Percentiles rank a stretch among this genome's conserved stretches.
Evolutionary conservation across 1,284 basidiomycete genomes (phyloP).

Genomic region (Lentinula novae-zelandiae): DNA sequence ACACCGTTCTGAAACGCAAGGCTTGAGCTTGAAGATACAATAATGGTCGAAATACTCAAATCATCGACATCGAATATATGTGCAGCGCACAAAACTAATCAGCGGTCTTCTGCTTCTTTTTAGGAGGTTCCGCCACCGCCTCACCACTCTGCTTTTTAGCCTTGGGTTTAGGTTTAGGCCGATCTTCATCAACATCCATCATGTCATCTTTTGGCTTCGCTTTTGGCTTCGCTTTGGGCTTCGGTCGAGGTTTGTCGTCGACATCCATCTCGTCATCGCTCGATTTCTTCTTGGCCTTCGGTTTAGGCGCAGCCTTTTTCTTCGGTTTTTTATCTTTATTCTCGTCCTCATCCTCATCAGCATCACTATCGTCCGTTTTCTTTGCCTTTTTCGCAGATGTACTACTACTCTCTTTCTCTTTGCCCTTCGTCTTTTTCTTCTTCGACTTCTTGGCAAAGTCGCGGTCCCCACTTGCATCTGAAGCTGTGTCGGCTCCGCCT

Average conservation of each 20-base stretch:
- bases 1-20: background rate
- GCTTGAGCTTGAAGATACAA: background rate
- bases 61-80: background rate
- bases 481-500: slow-evolving; percentile 75
- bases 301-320: slow-evolving; percentile 28
- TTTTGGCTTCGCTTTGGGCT: slow-evolving; percentile 30
- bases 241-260: slow-evolving; percentile 43
- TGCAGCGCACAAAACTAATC: slow-evolving; percentile 18
- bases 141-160: slow-evolving; percentile 39
- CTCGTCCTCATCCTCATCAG: slow-evolving; percentile 26
- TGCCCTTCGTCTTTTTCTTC: slow-evolving; percentile 32
- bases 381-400: slow-evolving; percentile 33
- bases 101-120: slow-evolving; percentile 27
- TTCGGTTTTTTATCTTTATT: slow-evolving; percentile 27
- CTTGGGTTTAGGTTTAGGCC: slow-evolving; percentile 46
- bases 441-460: slow-evolving; percentile 53
- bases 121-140: slow-evolving; percentile 32
- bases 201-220: slow-evolving; percentile 32
- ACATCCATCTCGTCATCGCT: slow-evolving; percentile 22
- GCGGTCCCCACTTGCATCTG: slow-evolving; percentile 73
- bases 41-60: background rate
- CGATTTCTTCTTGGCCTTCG: slow-evolving; percentile 28
- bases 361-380: slow-evolving; percentile 30
- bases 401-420: slow-evolving; percentile 37
- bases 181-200: slow-evolving; percentile 34